Conservation (phyloP, 495 filamentous ascomycete species). For the Penicillium egyptiacum region DNA sequence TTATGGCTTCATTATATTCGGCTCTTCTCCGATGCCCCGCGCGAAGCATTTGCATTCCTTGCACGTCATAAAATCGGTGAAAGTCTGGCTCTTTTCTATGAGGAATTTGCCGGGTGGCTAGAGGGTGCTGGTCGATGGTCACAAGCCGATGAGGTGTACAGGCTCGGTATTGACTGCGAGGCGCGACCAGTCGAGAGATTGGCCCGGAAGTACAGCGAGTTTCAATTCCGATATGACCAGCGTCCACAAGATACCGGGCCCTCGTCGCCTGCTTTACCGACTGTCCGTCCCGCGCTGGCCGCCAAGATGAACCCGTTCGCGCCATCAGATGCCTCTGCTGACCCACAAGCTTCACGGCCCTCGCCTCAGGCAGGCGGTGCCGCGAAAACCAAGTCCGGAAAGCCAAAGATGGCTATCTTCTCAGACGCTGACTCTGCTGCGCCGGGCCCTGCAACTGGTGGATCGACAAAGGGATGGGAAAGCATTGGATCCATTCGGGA, state of each 20-base stretch:
- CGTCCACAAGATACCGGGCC: conserved; percentile 64
- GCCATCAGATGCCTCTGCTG: conserved; percentile 40
- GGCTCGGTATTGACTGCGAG: conserved; percentile 81
- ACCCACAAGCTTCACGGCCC: conserved; percentile 65
- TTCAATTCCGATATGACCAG: conserved; percentile 71
- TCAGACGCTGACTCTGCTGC: conserved; percentile 62
- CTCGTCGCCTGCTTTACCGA: conserved; percentile 80
- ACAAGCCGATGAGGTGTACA: conserved; percentile 92
- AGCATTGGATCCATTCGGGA: conserved; percentile 82
- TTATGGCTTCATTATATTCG: conserved; percentile 93
- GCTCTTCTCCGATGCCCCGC: conserved; percentile 86
- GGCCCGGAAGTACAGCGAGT: conserved; percentile 84
- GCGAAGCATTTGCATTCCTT: conserved; percentile 89
- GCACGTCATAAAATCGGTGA: conserved; percentile 87
- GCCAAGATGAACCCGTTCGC: conserved; percentile 83
- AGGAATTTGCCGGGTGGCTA: conserved; percentile 92
- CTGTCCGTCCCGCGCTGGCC: conserved; percentile 78
- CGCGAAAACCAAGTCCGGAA: conserved; percentile 59
- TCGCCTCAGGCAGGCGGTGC: conserved; percentile 43
- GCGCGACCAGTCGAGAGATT: conserved; percentile 81
- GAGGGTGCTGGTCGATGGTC: conserved; percentile 82
- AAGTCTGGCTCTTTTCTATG: conserved; percentile 88
- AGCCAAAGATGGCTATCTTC: conserved; percentile 89
- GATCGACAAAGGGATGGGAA: conserved; percentile 76
- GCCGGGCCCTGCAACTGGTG: conserved; percentile 44